A percentile compares a stretch with the other conserved stretches of the same genome.
phyloP scores from a whole-genome alignment of 306 rosid genomes.

The Nissolia schottii region DNA sequence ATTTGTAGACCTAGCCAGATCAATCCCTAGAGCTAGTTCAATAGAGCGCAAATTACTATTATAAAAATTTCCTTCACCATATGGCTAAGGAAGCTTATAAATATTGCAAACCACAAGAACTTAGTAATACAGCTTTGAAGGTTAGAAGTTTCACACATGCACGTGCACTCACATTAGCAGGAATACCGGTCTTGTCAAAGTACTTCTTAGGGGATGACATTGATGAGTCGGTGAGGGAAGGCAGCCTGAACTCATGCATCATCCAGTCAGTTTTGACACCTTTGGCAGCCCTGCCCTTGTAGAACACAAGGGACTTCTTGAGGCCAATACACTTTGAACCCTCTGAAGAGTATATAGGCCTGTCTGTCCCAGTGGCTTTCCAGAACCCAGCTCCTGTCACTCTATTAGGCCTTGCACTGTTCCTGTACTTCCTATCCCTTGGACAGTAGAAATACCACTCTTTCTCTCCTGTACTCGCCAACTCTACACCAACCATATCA shows the following conservation, averaged over 20 bases:
- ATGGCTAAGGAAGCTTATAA: too few species aligned
- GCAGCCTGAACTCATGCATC: conserved; percentile 92
- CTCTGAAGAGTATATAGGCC: conserved; percentile 74
- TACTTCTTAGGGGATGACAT: conserved; percentile 41
- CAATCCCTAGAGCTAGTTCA: too few species aligned
- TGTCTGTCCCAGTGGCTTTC: conserved; percentile 91
- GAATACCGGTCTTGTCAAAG: conserved; percentile 43
- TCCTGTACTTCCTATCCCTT: conserved; percentile 78
- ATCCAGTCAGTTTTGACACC: conserved; percentile 90
- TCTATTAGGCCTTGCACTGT: conserved; percentile 83
- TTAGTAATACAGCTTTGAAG: background rate
- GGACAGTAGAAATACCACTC: conserved; percentile 87
- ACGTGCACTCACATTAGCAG: conserved; percentile 54
- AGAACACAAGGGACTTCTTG: conserved; percentile 84
- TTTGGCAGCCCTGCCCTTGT: conserved; percentile 86
- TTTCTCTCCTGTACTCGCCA: conserved; percentile 63
- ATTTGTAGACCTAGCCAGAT: too few species aligned
- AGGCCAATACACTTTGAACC: conserved; percentile 75
- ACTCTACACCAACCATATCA: conserved; percentile 33
- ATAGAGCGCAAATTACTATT: too few species aligned
- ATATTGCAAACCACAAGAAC: background rate
- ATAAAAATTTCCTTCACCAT: too few species aligned
- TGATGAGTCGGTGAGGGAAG: conserved; percentile 50
- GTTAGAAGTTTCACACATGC: background rate
- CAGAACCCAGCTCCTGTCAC: conserved; percentile 88